phyloP scores from a whole-genome alignment of 1,284 basidiomycete genomes.

The Sphagnurus paluster region DNA sequence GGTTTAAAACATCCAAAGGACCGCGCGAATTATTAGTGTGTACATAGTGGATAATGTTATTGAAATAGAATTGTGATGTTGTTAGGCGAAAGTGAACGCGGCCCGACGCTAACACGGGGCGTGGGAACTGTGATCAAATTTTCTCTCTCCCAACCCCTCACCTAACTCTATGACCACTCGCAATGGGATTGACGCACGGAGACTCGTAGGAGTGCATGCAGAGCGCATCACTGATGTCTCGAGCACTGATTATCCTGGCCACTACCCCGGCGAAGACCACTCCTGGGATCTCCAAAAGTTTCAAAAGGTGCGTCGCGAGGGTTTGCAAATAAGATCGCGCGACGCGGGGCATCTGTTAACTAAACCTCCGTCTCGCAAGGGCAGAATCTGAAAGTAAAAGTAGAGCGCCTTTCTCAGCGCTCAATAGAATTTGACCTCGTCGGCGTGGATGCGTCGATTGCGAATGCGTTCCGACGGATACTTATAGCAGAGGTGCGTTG shows the following conservation, averaged over 20 bases:
- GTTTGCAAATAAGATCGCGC: background rate
- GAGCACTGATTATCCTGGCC: constrained; percentile 86
- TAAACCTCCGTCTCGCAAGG: constrained; percentile 28
- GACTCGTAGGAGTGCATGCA: constrained; percentile 47
- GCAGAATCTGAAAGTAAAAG: constrained; percentile 73
- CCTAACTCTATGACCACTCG: constrained; percentile 11
- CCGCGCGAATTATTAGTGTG: too few relatives aligned
- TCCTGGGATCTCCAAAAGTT: constrained; percentile 81
- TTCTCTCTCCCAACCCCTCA: background rate
- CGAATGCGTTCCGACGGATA: constrained; percentile 91
- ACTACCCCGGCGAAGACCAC: constrained; percentile 82
- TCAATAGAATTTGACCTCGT: constrained; percentile 95
- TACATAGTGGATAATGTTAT: too few relatives aligned
- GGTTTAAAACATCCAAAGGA: too few relatives aligned
- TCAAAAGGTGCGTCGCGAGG: constrained; percentile 59
- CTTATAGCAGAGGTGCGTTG: constrained; percentile 87
- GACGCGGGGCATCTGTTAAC: constrained; percentile 8
- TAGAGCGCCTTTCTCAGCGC: constrained; percentile 78
- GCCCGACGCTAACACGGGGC: background rate
- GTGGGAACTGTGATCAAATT: constrained; percentile 20
- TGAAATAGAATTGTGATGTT: too few relatives aligned
- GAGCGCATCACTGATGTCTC: constrained; percentile 83
- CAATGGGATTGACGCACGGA: constrained; percentile 28
- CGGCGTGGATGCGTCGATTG: constrained; percentile 94
- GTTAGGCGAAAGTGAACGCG: too few relatives aligned